Percentiles rank a stretch among this genome's conserved stretches.
Conservation (phyloP, 208 protist species). For the Trypanosoma melophagium region DNA sequence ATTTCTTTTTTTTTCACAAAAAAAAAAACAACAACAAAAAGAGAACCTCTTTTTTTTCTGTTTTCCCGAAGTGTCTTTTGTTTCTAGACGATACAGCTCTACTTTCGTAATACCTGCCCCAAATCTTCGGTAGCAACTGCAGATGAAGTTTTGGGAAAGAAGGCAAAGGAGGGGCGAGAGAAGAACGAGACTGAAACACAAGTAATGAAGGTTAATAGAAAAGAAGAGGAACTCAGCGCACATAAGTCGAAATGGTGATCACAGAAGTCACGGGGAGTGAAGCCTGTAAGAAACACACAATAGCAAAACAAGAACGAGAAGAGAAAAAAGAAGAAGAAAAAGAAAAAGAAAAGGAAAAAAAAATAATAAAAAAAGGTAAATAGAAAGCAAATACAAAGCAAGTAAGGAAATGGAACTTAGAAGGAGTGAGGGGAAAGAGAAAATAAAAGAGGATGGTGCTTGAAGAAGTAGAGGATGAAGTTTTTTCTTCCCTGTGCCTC, state of each 20-base stretch:
- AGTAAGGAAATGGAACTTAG: neutral
- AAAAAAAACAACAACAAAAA: no score
- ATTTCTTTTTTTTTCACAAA: constrained; percentile 1
- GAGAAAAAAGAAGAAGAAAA: neutral
- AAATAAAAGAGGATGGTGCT: neutral
- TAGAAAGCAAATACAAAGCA: constrained; percentile 1
- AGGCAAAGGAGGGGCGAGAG: neutral
- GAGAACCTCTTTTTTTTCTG: constrained; percentile 3
- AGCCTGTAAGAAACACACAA: neutral
- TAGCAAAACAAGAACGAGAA: neutral
- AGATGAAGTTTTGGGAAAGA: neutral
- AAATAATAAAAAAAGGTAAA: neutral
- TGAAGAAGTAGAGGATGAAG: neutral
- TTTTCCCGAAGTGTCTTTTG: constrained; percentile 1
- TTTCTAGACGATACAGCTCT: neutral
- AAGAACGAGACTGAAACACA: neutral
- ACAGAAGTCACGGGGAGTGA: constrained; percentile 5
- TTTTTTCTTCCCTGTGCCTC: no score
- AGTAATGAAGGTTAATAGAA: neutral
- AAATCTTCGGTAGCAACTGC: no score
- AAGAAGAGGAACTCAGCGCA: constrained; percentile 1
- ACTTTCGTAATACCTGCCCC: neutral
- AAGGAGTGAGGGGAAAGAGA: neutral
- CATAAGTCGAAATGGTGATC: constrained; percentile 14
- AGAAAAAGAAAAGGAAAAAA: neutral